A percentile compares a stretch with the other conserved stretches of the same genome.
Evolutionary conservation across 2,329 filamentous ascomycete genomes (phyloP).

Genomic region (Sclerotinia subarctica): DNA sequence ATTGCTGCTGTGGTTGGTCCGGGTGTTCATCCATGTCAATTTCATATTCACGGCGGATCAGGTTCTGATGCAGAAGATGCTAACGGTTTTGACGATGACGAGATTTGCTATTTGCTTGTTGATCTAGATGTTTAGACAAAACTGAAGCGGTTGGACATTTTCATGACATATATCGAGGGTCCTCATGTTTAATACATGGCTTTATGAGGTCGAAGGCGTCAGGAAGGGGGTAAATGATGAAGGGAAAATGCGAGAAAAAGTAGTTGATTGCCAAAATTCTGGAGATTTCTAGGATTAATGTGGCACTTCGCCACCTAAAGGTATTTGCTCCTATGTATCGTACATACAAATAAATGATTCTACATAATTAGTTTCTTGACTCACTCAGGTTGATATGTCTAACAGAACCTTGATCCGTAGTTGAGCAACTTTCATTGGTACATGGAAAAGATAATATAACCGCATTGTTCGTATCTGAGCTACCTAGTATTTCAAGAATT

Average conservation of each 20-base stretch:
- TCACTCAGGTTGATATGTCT: background rate
- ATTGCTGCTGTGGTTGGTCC: background rate
- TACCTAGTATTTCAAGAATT: too few species aligned
- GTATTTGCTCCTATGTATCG: background rate
- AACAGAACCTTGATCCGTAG: too few species aligned
- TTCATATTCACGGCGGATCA: conserved; percentile 20
- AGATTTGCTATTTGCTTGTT: background rate
- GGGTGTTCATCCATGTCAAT: conserved; percentile 25
- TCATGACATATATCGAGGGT: background rate
- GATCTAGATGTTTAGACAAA: background rate
- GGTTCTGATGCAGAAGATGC: background rate
- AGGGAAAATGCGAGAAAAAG: background rate
- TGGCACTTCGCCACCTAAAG: too few species aligned
- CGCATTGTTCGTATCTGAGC: too few species aligned
- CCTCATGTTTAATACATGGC: background rate
- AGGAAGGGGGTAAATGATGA: background rate
- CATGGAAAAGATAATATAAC: too few species aligned
- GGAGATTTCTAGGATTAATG: background rate
- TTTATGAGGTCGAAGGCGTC: background rate
- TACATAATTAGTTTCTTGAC: background rate
- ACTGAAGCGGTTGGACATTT: background rate
- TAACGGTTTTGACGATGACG: background rate
- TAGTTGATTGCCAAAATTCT: background rate
- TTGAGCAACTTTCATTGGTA: too few species aligned
- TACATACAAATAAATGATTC: background rate